Evolutionary conservation across 2,329 filamentous ascomycete genomes (phyloP).

Genomic region (Aspergillus hiratsukae): DNA sequence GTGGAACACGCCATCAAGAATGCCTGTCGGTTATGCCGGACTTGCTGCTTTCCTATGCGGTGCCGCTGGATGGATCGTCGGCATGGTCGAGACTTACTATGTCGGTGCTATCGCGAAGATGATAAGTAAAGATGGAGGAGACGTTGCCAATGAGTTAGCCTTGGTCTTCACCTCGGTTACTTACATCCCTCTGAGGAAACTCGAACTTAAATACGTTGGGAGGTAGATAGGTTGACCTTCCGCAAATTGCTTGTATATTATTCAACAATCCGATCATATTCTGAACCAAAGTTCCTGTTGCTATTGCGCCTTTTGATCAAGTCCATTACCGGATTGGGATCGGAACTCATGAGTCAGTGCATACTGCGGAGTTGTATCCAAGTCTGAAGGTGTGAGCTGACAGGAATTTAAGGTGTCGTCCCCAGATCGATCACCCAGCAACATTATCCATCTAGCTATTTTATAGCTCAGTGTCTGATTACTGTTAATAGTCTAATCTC

Average conservation of each 20-base stretch:
- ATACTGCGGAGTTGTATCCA: too few relatives aligned
- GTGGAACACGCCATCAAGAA: constrained; percentile 43
- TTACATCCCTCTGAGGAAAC: constrained; percentile 46
- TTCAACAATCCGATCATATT: background rate
- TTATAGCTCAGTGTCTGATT: too few relatives aligned
- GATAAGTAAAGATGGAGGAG: constrained; percentile 45
- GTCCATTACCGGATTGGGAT: too few relatives aligned
- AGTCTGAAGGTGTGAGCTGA: too few relatives aligned
- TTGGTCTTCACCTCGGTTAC: constrained; percentile 47
- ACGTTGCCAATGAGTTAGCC: constrained; percentile 51
- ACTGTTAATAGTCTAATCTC: too few relatives aligned
- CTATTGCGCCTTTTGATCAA: too few relatives aligned
- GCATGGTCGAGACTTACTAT: constrained; percentile 58
- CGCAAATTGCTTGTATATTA: background rate
- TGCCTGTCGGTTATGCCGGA: constrained; percentile 45
- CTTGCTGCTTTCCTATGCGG: constrained; percentile 44
- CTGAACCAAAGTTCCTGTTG: too few relatives aligned
- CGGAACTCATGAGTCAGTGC: too few relatives aligned
- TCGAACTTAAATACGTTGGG: constrained; percentile 47
- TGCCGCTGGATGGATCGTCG: constrained; percentile 49
- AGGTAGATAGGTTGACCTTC: constrained; percentile 21
- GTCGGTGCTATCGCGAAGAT: constrained; percentile 43
- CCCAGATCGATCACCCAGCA: too few relatives aligned
- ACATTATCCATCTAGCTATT: too few relatives aligned
- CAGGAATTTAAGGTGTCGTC: too few relatives aligned